Base-by-base conservation (phyloP, 495 filamentous ascomycete genomes). In the Chaetomium cochliodes region DNA sequence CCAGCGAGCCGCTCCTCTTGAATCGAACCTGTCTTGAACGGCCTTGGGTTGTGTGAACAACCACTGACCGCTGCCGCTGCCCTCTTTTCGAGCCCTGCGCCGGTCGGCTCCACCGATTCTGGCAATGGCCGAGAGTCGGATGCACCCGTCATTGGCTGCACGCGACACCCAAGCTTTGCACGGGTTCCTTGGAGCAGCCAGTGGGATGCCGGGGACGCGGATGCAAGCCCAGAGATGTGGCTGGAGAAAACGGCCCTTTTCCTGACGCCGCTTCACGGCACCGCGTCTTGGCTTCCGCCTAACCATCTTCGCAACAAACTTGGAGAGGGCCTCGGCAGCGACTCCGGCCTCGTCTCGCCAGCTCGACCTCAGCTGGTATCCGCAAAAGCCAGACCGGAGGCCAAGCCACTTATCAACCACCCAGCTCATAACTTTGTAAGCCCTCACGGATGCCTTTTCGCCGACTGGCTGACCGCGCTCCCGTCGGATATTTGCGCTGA, bases 201-300 rank as follows among this genome's bases (percentile, higher is more conserved):
- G 52, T 44, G 37, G 26, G 37, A 39, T 42, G 13, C 33, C 55
- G 49, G 56, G 57, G 42, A 42, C 26, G 11, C 28, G 39, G 47
- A 60, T 60, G 60, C 54, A 47, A 50, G 50, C 59, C 55, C 58
- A 63, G 65, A 60, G 50, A 60, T 67, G 65, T 67, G 65, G 65
- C 65, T 67, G 55, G 56, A 49, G 61, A 23, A 67, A 67, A 67
- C 65, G 65, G 65, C 65, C 65, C 65, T 67, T 67, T 67, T 67
- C 39, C 58, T 25, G 39, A 41, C 47, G 65, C 61, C 56, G 39
- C 52, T 46, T 58, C 50, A 33, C 65, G 65, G 65, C 64, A 57
- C 50, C 47, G 30, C 52, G 25, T 47, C 58, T 66, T 62, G 51
- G 58, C 65, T 56, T 46, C 58, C 30, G 51, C 54, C 11, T 5